Evolutionary conservation across 2,329 filamentous ascomycete genomes (phyloP), one percentile per base, ranked within the genome.

Genomic region (Exserohilum rostratum): DNA sequence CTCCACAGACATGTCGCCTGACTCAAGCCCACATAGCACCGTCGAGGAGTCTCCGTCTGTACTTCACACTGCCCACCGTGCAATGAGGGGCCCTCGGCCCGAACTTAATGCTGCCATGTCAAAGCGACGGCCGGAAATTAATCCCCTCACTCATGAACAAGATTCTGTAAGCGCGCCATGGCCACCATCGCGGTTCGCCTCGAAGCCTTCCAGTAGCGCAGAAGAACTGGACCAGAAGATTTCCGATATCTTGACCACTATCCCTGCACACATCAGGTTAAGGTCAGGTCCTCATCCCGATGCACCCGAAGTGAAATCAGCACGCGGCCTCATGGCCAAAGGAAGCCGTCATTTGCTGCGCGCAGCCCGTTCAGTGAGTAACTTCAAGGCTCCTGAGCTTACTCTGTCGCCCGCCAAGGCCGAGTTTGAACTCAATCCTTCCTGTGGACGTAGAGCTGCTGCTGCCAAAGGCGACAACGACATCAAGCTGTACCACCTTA

Each of bases 401-500:
- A 75, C 71, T 10, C 60, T 76, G 48, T 75, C 73, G 35, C 71
- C 74, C 43, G 75, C 66, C 31, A 75, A 71, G 57, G 61, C 51
- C 40, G 69, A 73, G n/a, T 66, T 59, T 33, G 72, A 73, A 18
- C 56, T 60, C 35, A 63, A 66, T 45, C 48, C 48, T 15, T 29
- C 61, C 13, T 67, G 69, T 40, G 67, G 70, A 30, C 62, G 77
- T 57, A 66, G 58, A 46, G 70, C 67, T 38, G 61, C 65, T 18
- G 62, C 64, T 9, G 61, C 59, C 31, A 60, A 67, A 34, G 57
- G 57, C 30, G 78, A 80, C 48, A 75, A 78, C 46, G 93, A 93
- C 56, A 93, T 96, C 68, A 92, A 93, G 73, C 82, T 97, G 2
- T 99, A 98, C 68, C 93, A 98, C 76, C 84, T 99, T 33, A 91